Base-by-base conservation (phyloP, 2,329 filamentous ascomycete genomes). In the Pestalotiopsis sp. region DNA sequence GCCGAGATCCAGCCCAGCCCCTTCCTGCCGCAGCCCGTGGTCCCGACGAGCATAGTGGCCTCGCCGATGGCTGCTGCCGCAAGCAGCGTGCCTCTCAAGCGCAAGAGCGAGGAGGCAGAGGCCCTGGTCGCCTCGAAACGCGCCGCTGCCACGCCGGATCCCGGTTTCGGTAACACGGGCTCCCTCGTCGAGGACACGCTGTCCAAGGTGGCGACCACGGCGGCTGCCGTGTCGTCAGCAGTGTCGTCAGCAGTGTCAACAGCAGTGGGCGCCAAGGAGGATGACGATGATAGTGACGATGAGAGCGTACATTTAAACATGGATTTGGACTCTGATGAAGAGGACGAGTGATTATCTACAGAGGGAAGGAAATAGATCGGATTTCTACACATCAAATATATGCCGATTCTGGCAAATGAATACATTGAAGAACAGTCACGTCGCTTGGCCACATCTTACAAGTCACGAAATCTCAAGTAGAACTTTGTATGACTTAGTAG, bases 231-330 rank as follows among this genome's bases (percentile, higher is more conserved):
- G 31, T 52, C 17, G 6, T 38, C 31, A 36, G 57, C 14, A 9
- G 31, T 36, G 31, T 36, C 31, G 6, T 36, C 31, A 36, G 31
- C 31, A 9, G 31, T 36, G 31, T 36, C 58, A 13, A 58, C 66
- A 40, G 40, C 45, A 31, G 62, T 13, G 12, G 62, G 38, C 1
- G 79, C 77, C 0, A 80, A 80, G 4, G 83, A 80, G 0, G 83
- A 83, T n/a, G 83, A 84, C 23, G 81, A 83, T 40, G 83, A 83
- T 14, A 78, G 77, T 60, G 78, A 80, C 68, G 86, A 88, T 68
- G 86, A 84, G 67, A 89, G 87, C 69, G 84, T 89, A 13, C 85
- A 89, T 77, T 79, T 89, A 68, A 87, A 89, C 67, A 89, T 89
- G 86, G 86, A 87, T 60, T 76, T 90, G 11, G 87, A 89, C 59